Base-by-base conservation (phyloP, 23 red algal species). In the Gracilariopsis chorda region DNA sequence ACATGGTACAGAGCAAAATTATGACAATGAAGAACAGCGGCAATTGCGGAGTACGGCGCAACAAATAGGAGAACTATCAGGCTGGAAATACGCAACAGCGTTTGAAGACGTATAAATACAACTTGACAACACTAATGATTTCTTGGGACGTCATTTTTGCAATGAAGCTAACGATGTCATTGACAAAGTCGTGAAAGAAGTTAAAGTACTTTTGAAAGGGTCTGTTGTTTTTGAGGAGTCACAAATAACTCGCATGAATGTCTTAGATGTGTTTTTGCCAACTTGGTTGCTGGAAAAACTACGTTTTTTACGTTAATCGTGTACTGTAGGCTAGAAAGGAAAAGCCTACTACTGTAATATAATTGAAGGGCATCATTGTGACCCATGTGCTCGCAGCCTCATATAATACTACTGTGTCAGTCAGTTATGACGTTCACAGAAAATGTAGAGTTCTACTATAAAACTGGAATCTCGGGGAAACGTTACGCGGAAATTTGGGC, bases 51-150 rank as follows among this genome's bases (percentile, higher is more conserved):
- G 34, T 30, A 51, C 28, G 2, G 48, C 19, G 25, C 43, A 81
- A 13, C 28, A 51, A 27, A 28, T 37, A 35, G 77, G 49, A 27
- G 77, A 51, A 57, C 52, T 81, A 33, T 39, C 51, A 25, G 77
- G 77, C 32, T 81, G 77, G 77, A 59, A 51, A n/a, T 81, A 58
- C 41, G 77, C 77, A 40, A 33, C 44, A n/a, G 77, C 77, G 28
- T 81, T 81, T 53, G 77, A 58, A 10, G 77, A 81, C 51, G 1
- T 81, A 81, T 1, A 53, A 81, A 81, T 81, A 28, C n/a, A 48
- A 13, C 44, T 81, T n/a, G 52, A 81, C 51, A 52, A 81, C 48
- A 51, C 77, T 1, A 51, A 81, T 29, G 48, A 36, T 57, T 30
- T 56, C 33, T 53, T 81, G 33, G 77, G 47, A 2, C 44, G 52